A percentile compares a stretch with the other conserved stretches of the same genome.
Conservation (phyloP, 768 basidiomycete genomes). For the Rhodocollybia butyracea region DNA sequence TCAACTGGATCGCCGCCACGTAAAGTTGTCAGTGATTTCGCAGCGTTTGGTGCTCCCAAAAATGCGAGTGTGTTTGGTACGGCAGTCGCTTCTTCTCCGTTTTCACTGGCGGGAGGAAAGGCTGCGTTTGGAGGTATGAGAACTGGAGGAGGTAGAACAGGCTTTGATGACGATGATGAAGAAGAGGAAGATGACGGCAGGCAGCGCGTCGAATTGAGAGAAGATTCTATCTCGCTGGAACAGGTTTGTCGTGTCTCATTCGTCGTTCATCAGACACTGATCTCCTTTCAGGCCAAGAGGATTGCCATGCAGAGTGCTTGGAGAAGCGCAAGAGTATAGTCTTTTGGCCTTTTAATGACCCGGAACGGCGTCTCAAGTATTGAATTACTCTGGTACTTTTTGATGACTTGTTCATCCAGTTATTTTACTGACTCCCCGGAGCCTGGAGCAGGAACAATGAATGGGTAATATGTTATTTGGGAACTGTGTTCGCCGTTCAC, state of each 20-base stretch:
- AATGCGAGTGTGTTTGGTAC: slow-evolving; percentile 81
- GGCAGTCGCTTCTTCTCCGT: slow-evolving; percentile 76
- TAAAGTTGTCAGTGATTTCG: slow-evolving; percentile 87
- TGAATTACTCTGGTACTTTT: background rate
- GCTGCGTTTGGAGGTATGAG: slow-evolving; percentile 85
- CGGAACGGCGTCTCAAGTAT: background rate
- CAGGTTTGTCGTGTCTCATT: slow-evolving; percentile 53
- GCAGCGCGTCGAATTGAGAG: slow-evolving; percentile 74
- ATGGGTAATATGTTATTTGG: no score
- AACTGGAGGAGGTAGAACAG: slow-evolving; percentile 25
- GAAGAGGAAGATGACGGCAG: slow-evolving; percentile 57
- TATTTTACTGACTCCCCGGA: no score
- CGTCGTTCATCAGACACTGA: slow-evolving; percentile 5
- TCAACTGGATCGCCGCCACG: slow-evolving; percentile 65
- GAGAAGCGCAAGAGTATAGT: slow-evolving; percentile 62
- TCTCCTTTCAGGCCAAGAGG: slow-evolving; percentile 59
- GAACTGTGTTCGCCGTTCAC: background rate
- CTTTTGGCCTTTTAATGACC: background rate
- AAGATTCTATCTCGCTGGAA: slow-evolving; percentile 88
- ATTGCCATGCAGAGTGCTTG: slow-evolving; percentile 91
- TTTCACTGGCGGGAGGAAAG: slow-evolving; percentile 74
- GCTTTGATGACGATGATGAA: slow-evolving; percentile 71
- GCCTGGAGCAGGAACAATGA: no score
- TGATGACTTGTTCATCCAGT: no score
- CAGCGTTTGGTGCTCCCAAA: slow-evolving; percentile 75